Evolutionary conservation across 2,329 filamentous ascomycete species (phyloP).

Genomic region (Pezicula carpinea): DNA sequence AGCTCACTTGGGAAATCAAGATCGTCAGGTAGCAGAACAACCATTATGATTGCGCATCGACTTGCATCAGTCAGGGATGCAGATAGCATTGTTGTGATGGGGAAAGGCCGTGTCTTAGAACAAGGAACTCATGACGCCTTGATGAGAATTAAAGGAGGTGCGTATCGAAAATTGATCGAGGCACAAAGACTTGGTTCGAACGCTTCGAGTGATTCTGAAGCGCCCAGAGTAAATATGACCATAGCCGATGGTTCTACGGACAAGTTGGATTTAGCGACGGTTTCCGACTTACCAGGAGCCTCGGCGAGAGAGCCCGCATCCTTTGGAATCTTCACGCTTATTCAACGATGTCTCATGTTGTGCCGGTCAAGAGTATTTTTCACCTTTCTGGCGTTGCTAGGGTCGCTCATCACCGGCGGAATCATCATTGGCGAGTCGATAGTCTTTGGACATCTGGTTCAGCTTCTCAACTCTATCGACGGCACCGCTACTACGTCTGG

Average conservation of each 20-base stretch:
- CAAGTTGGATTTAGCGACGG: too few relatives aligned
- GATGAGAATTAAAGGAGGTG: conserved; percentile 34
- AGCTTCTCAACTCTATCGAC: conserved; percentile 43
- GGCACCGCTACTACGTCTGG: conserved; percentile 13
- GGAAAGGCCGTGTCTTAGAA: conserved; percentile 32
- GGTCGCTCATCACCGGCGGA: conserved; percentile 39
- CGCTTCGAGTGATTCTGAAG: not conserved
- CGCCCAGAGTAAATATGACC: too few relatives aligned
- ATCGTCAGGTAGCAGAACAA: conserved; percentile 30
- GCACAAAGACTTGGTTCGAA: conserved; percentile 9
- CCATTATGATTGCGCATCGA: conserved; percentile 36
- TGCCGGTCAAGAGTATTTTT: conserved; percentile 34
- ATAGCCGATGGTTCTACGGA: too few relatives aligned
- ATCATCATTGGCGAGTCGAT: conserved; percentile 49
- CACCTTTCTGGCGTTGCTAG: conserved; percentile 30
- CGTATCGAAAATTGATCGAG: conserved; percentile 36
- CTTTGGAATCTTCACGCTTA: conserved; percentile 12
- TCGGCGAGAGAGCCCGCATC: not conserved
- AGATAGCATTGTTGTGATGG: conserved; percentile 37
- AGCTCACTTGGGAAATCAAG: conserved; percentile 27
- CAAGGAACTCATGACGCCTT: conserved; percentile 33
- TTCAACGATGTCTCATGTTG: conserved; percentile 24
- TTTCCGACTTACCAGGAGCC: too few relatives aligned
- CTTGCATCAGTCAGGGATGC: conserved; percentile 35
- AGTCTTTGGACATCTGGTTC: conserved; percentile 48